These are phyloP conservation scores for Pseudogymnoascus sp. DNA, from an alignment of 2,329 filamentous ascomycete species.

Conservation along the genomic window DNA sequence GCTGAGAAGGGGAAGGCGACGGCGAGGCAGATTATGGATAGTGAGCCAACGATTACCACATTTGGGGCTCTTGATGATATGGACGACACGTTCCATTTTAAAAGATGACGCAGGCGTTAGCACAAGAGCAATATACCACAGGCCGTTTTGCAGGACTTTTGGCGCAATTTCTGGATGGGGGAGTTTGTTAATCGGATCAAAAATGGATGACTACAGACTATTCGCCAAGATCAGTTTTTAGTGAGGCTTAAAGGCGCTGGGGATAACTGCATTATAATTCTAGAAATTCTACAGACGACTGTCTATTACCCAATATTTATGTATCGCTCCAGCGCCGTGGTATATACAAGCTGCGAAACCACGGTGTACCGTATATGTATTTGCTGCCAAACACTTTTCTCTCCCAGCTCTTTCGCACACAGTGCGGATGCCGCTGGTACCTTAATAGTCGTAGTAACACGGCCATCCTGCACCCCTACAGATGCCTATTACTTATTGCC, in stretches of 20 bases:
- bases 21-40: constrained; percentile 12
- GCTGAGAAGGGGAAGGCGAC: constrained; percentile 15
- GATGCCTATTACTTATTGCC: background rate
- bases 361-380: background rate
- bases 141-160: background rate
- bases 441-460: background rate
- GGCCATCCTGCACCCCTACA: background rate
- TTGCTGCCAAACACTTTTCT: background rate
- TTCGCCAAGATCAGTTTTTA: background rate
- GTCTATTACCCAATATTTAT: background rate
- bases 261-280: background rate
- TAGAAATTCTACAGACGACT: background rate
- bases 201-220: background rate
- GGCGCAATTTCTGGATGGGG: background rate
- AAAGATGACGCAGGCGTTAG: constrained; percentile 9
- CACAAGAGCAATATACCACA: constrained; percentile 4
- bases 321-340: background rate
- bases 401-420: background rate
- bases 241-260: background rate
- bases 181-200: background rate
- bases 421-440: background rate
- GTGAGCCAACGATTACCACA: constrained; percentile 15
- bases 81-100: constrained; percentile 44
- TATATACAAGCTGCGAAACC: background rate
- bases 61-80: constrained; percentile 31